Percentiles rank a stretch among this genome's conserved stretches.
These are phyloP conservation scores for Microstegium vimineum DNA, from an alignment of 176 grass and related monocot genomes.

Conservation along the genomic window DNA sequence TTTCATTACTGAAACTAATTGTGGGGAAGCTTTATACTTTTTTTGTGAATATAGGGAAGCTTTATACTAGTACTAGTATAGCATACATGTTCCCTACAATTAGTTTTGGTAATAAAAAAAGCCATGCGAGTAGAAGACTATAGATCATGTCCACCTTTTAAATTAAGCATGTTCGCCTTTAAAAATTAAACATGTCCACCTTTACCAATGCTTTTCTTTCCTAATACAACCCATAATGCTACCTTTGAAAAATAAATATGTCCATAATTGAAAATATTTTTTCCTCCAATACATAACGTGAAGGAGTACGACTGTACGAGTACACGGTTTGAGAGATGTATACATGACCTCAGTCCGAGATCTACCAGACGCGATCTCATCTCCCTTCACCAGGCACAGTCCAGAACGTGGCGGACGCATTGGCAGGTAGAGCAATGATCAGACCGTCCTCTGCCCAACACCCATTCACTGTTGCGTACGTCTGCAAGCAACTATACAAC, in stretches of 20 bases:
- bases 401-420: constrained; percentile 32
- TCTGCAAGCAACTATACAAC: constrained; percentile 37
- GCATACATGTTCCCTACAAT: no score
- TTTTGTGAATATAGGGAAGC: no score
- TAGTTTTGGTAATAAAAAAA: no score
- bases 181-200: no score
- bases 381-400: neutral
- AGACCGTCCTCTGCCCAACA: constrained; percentile 7
- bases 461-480: constrained; percentile 1
- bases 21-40: no score
- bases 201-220: no score
- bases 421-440: constrained; percentile 38
- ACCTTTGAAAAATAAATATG: neutral
- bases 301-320: neutral
- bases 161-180: no score
- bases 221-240: neutral
- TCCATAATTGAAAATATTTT: neutral
- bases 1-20: no score
- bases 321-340: neutral
- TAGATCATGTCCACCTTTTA: no score
- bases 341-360: neutral
- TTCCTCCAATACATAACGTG: no score
- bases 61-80: no score
- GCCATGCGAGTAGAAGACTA: no score
- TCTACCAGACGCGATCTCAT: neutral